Evolutionary conservation across 2,329 filamentous ascomycete genomes (phyloP).

Genomic region (Colletotrichum gigasporum): DNA sequence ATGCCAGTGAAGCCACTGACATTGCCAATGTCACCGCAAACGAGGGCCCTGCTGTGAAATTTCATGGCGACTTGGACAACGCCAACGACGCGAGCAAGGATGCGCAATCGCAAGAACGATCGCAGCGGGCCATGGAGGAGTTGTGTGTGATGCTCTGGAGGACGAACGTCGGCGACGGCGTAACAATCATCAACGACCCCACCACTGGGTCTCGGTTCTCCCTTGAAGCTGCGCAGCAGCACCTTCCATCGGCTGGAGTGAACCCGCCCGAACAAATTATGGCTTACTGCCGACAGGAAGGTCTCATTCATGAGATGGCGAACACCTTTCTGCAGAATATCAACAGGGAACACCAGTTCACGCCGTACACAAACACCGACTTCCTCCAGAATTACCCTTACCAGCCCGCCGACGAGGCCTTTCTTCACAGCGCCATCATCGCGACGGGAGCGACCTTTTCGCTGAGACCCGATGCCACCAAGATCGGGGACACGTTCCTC

Average conservation of each 20-base stretch:
- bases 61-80: background rate
- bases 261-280: constrained; percentile 16
- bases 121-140: constrained; percentile 32
- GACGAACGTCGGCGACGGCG: constrained; percentile 32
- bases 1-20: background rate
- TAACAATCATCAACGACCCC: constrained; percentile 31
- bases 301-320: constrained; percentile 24
- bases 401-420: constrained; percentile 17
- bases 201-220: constrained; percentile 21
- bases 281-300: constrained; percentile 22
- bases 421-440: constrained; percentile 30
- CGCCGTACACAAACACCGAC: constrained; percentile 13
- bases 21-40: background rate
- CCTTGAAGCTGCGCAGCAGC: constrained; percentile 1
- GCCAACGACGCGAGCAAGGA: background rate
- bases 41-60: background rate
- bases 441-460: constrained; percentile 28
- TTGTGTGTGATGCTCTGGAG: constrained; percentile 33
- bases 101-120: constrained; percentile 13
- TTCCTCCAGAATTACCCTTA: constrained; percentile 29
- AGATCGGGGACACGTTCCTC: constrained; percentile 22
- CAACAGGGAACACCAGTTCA: constrained; percentile 33
- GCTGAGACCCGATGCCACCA: background rate
- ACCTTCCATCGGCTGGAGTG: background rate
- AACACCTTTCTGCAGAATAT: constrained; percentile 28